A percentile compares a stretch with the other conserved stretches of the same genome.
Evolutionary conservation across 2,329 filamentous ascomycete genomes (phyloP).

Genomic region (Phaeosphaeria sp.): DNA sequence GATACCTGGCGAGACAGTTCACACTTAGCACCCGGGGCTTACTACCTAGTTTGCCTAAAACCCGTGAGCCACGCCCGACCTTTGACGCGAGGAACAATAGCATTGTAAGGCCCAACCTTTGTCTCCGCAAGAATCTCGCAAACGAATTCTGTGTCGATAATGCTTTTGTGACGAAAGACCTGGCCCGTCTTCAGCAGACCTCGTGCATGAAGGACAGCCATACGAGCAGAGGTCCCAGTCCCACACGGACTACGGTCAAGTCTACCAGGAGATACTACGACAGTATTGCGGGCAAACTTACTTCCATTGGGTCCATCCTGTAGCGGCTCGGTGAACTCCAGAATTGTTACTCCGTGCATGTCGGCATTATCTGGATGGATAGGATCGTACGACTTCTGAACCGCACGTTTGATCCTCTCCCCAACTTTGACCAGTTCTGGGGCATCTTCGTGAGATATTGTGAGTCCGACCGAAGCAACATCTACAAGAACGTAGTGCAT

Average conservation of each 20-base stretch:
- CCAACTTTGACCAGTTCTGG: constrained; percentile 51
- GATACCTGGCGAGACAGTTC: no score
- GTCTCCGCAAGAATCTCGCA: constrained; percentile 47
- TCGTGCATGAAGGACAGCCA: constrained; percentile 53
- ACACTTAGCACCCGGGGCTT: no score
- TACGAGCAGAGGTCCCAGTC: constrained; percentile 53
- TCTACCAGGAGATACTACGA: constrained; percentile 55
- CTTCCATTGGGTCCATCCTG: constrained; percentile 14
- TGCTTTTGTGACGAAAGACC: constrained; percentile 49
- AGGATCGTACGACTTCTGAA: constrained; percentile 44
- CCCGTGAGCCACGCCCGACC: constrained; percentile 56
- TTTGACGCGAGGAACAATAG: constrained; percentile 51
- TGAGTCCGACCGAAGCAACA: constrained; percentile 45
- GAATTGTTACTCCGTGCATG: constrained; percentile 51
- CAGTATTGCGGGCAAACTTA: constrained; percentile 48
- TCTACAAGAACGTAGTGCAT: constrained; percentile 56
- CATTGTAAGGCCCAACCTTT: constrained; percentile 49
- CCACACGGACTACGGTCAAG: constrained; percentile 49
- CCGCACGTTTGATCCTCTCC: constrained; percentile 52
- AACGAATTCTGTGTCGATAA: constrained; percentile 54
- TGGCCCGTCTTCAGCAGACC: constrained; percentile 49
- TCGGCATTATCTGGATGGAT: constrained; percentile 53
- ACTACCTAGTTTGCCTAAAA: constrained; percentile 52
- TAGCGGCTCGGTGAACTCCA: constrained; percentile 50
- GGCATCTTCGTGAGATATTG: constrained; percentile 42